Evolutionary conservation across 306 rosid species (phyloP).

Genomic region (Begonia fuchsioides): DNA sequence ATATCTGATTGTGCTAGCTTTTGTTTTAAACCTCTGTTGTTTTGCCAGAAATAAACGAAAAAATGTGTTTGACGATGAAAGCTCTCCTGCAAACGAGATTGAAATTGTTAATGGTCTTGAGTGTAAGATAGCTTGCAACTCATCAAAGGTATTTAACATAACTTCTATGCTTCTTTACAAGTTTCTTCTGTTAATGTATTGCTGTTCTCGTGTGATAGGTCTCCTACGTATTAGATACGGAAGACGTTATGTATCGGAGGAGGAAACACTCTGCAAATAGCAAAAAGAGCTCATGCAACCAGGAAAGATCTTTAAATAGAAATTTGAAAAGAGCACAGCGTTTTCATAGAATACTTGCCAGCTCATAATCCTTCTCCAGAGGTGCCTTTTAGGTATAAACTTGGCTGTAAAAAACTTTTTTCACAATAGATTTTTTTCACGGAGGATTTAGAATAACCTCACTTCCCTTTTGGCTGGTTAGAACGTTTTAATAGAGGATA

Average conservation of each 20-base stretch:
- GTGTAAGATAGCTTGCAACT: conserved; percentile 88
- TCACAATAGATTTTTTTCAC: too few relatives aligned
- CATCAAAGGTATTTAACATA: conserved; percentile 53
- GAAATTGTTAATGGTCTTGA: conserved; percentile 74
- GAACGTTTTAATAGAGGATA: too few relatives aligned
- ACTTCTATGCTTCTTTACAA: background rate
- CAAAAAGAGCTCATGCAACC: conserved; percentile 13
- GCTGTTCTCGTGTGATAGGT: conserved; percentile 21
- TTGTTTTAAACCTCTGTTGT: background rate
- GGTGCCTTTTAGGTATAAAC: background rate
- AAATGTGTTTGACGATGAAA: conserved; percentile 48
- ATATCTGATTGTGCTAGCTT: background rate
- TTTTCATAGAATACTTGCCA: conserved; percentile 27
- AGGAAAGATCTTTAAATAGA: conserved; percentile 17
- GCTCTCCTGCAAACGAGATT: conserved; percentile 36
- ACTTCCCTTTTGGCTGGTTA: too few relatives aligned
- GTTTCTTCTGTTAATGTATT: background rate
- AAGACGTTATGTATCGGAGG: conserved; percentile 47
- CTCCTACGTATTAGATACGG: conserved; percentile 57
- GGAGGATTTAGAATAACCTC: too few relatives aligned
- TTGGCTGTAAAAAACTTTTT: too few relatives aligned
- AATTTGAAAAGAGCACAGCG: conserved; percentile 25
- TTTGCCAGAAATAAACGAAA: conserved; percentile 54
- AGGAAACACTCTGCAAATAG: conserved; percentile 13
- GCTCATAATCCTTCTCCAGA: conserved; percentile 10